Conservation (phyloP, 306 rosid species). For the Clitoria ternatea region DNA sequence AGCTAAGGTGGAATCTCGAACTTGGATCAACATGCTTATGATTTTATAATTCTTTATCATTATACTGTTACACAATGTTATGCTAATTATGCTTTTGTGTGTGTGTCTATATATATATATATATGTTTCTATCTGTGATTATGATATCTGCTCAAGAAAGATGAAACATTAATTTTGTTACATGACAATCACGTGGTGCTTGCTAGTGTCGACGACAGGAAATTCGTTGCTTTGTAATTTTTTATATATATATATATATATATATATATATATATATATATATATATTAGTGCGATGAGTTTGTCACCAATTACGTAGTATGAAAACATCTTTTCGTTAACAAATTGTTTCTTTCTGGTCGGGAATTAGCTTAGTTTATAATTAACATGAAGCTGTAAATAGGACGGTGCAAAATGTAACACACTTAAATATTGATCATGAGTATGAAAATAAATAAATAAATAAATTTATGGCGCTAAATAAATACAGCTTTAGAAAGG, state of each 20-base stretch:
- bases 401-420: slow-evolving; percentile 21
- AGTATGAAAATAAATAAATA: slow-evolving; percentile 9
- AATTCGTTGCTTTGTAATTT: background rate
- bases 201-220: background rate
- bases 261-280: too few species aligned
- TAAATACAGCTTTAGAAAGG: too few species aligned
- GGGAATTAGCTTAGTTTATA: slow-evolving; percentile 1
- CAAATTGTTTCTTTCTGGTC: background rate
- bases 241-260: too few species aligned
- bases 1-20: slow-evolving; percentile 15
- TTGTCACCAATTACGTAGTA: slow-evolving; percentile 1
- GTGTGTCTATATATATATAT: too few species aligned
- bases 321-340: slow-evolving; percentile 1
- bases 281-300: too few species aligned
- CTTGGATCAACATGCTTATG: background rate
- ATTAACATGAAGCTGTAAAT: background rate
- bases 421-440: background rate
- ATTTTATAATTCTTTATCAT: background rate
- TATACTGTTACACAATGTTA: background rate
- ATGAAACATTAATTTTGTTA: background rate
- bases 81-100: too few species aligned
- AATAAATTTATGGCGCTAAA: too few species aligned
- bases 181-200: slow-evolving; percentile 22
- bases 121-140: background rate
- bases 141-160: background rate